Evolutionary conservation across 176 grass and related monocot species (phyloP).

Genomic region (Triticum urartu): DNA sequence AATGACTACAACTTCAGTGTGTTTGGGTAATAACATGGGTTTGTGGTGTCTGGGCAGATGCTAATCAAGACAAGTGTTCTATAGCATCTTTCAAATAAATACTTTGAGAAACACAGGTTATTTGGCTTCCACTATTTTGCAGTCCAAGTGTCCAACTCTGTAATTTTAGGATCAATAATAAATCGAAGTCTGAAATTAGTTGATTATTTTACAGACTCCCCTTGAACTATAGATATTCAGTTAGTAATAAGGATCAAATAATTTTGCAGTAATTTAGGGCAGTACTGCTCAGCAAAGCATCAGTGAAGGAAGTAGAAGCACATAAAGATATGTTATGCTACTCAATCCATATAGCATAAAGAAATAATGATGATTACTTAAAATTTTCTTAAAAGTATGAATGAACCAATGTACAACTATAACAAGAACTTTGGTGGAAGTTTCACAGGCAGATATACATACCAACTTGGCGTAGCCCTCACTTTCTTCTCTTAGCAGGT

Average conservation of each 20-base stretch:
- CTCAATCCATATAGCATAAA: not conserved
- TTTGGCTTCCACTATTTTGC: not conserved
- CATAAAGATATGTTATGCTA: conserved; percentile 5
- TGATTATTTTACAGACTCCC: not conserved
- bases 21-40: not conserved
- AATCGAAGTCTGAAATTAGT: not conserved
- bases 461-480: conserved; percentile 99
- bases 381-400: not conserved
- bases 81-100: not conserved
- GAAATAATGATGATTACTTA: not conserved
- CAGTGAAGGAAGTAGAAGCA: not conserved
- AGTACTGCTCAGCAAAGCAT: not conserved
- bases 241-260: not conserved
- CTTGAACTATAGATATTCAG: not conserved
- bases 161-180: not conserved
- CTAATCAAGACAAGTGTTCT: not conserved
- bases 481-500: conserved; percentile 94
- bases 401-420: not conserved
- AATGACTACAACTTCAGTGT: not conserved
- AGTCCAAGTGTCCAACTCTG: not conserved
- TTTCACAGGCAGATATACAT: conserved; percentile 31
- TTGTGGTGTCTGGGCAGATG: not conserved
- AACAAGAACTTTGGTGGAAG: conserved; percentile 14
- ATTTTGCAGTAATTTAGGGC: not conserved
- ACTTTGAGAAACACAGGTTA: not conserved